These are phyloP conservation scores for Colletotrichum destructivum DNA, from an alignment of 2,329 filamentous ascomycete species.

Conservation along the genomic window DNA sequence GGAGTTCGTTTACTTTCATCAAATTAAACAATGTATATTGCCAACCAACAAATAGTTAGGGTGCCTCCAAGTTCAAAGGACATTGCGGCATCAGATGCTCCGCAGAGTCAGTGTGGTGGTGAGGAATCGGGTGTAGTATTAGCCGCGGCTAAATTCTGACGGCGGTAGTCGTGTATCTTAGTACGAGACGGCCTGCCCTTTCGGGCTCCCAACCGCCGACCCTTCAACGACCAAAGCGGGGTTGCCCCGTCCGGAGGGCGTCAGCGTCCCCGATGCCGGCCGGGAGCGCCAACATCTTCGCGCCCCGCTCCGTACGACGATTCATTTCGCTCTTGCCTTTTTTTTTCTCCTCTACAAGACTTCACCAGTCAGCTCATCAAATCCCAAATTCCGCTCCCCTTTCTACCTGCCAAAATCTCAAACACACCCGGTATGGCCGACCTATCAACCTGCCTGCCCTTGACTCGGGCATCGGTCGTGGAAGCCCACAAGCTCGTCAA, in stretches of 20 bases:
- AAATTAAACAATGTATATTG: too few species aligned
- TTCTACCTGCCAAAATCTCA: background rate
- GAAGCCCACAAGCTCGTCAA: conserved; percentile 81
- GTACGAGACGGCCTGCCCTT: background rate
- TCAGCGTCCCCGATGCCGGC: conserved; percentile 23
- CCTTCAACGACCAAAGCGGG: conserved; percentile 7
- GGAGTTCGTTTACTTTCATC: too few species aligned
- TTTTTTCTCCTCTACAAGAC: background rate
- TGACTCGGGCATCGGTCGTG: conserved; percentile 81
- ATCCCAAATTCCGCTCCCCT: background rate
- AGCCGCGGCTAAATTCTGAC: background rate
- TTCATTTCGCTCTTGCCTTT: conserved; percentile 44
- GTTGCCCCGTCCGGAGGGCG: conserved; percentile 32
- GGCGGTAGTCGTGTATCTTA: background rate
- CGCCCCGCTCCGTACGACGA: conserved; percentile 34
- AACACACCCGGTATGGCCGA: conserved; percentile 63
- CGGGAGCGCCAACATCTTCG: conserved; percentile 4
- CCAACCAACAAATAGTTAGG: too few species aligned
- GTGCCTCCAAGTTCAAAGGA: too few species aligned
- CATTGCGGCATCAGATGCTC: background rate
- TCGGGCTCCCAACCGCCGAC: conserved; percentile 10
- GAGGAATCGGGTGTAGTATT: background rate
- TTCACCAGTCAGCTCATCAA: background rate
- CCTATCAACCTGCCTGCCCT: conserved; percentile 69
- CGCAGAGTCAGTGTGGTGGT: background rate